Percentiles rank a stretch among this genome's conserved stretches.
Evolutionary conservation across 2,329 filamentous ascomycete species (phyloP).

Genomic region (Neonectria neomacrospora): DNA sequence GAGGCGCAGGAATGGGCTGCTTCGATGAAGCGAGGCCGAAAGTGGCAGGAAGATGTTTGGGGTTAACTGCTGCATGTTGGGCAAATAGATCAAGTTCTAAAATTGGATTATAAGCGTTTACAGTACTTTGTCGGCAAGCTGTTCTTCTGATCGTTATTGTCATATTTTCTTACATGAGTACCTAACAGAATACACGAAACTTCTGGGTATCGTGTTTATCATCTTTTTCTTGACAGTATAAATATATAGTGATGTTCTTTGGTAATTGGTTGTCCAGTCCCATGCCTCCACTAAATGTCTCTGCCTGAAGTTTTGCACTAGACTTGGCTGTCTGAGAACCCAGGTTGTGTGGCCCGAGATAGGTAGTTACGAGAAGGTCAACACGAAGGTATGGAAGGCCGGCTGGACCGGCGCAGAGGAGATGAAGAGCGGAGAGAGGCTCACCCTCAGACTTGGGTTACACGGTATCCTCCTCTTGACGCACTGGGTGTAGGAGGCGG

Average conservation of each 20-base stretch:
- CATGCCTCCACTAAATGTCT: conserved; percentile 30
- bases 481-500: conserved; percentile 29
- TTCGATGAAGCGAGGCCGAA: conserved; percentile 25
- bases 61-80: not conserved
- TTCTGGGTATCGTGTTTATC: not conserved
- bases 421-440: not conserved
- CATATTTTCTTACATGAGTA: not conserved
- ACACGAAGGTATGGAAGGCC: not conserved
- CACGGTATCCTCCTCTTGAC: conserved; percentile 31
- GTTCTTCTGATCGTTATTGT: too few species aligned
- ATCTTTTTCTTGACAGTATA: not conserved
- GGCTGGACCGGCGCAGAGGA: not conserved
- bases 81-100: not conserved
- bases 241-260: not conserved
- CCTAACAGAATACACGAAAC: not conserved
- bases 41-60: conserved; percentile 30
- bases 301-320: conserved; percentile 34
- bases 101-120: too few species aligned
- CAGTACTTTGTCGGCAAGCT: too few species aligned
- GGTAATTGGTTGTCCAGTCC: conserved; percentile 18
- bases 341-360: conserved; percentile 25
- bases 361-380: conserved; percentile 18
- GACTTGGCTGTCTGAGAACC: conserved; percentile 30
- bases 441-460: conserved; percentile 31
- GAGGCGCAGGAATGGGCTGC: conserved; percentile 24